These are phyloP conservation scores for Jatropha multifida DNA, from an alignment of 441 rosid genomes.

Conservation along the genomic window DNA sequence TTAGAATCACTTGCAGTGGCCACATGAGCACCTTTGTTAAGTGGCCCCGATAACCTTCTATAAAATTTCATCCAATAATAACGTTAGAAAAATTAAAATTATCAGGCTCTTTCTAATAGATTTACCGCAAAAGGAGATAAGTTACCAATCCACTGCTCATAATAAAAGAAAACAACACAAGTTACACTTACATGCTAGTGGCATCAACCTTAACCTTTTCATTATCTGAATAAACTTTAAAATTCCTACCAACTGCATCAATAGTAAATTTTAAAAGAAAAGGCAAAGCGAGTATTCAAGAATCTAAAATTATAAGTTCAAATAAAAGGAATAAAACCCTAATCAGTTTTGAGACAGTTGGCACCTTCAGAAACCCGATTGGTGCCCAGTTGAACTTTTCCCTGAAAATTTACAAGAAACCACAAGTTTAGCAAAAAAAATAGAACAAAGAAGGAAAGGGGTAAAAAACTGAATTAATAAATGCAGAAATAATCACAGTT, in stretches of 20 bases:
- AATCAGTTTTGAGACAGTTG: constrained; percentile 26
- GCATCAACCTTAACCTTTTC: constrained; percentile 39
- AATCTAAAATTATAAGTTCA: constrained; percentile 5
- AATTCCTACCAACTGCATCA: constrained; percentile 38
- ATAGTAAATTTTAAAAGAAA: not conserved
- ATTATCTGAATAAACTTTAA: constrained; percentile 49
- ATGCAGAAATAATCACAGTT: not conserved
- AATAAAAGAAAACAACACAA: not conserved
- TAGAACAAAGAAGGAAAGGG: not conserved
- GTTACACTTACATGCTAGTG: constrained; percentile 38
- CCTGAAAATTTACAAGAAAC: constrained; percentile 27
- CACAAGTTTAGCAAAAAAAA: not conserved
- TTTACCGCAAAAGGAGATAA: constrained; percentile 24
- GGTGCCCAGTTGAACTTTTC: constrained; percentile 25
- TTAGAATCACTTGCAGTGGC: constrained; percentile 39
- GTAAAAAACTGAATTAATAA: not conserved
- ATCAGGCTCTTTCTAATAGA: constrained; percentile 21
- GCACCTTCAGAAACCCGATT: constrained; percentile 25
- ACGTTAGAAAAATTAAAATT: not conserved
- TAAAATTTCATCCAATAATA: constrained; percentile 23
- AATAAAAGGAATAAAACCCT: not conserved
- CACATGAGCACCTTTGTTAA: constrained; percentile 28
- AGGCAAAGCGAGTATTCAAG: not conserved
- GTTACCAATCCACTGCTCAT: too few relatives aligned
- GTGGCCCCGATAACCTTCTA: constrained; percentile 41